Percentiles rank a stretch among this genome's conserved stretches.
These are phyloP conservation scores for Kalaharituber pfeilii DNA, from an alignment of 2,329 filamentous ascomycete species.

Conservation along the genomic window DNA sequence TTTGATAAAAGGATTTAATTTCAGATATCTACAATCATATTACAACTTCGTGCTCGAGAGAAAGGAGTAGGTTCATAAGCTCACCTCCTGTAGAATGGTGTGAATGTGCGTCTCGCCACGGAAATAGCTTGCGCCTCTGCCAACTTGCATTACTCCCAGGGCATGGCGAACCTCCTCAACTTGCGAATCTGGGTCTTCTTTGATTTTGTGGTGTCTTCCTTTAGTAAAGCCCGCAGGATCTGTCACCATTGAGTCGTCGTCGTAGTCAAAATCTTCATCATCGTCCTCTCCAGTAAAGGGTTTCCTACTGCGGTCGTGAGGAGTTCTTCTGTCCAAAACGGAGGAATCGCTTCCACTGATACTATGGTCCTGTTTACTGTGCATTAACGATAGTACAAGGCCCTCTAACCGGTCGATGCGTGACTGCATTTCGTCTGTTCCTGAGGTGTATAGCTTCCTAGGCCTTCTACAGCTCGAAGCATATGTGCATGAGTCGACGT, in stretches of 20 bases:
- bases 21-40: slow-evolving; percentile 49
- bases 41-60: slow-evolving; percentile 4
- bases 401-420: slow-evolving; percentile 90
- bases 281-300: slow-evolving; percentile 21
- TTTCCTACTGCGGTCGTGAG: slow-evolving; percentile 24
- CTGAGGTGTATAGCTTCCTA: slow-evolving; percentile 15
- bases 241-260: slow-evolving; percentile 31
- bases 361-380: slow-evolving; percentile 38
- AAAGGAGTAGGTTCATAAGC: too few relatives aligned
- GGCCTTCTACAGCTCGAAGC: slow-evolving; percentile 25
- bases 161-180: slow-evolving; percentile 44
- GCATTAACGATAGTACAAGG: slow-evolving; percentile 84
- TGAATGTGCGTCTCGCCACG: slow-evolving; percentile 74
- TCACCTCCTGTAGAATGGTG: slow-evolving; percentile 51
- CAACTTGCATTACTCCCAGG: slow-evolving; percentile 71
- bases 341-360: slow-evolving; percentile 27
- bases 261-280: slow-evolving; percentile 38
- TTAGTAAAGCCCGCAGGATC: slow-evolving; percentile 25
- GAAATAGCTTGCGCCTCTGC: slow-evolving; percentile 56
- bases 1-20: slow-evolving; percentile 76
- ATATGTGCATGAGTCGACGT: slow-evolving; percentile 69
- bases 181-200: slow-evolving; percentile 35
- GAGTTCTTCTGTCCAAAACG: slow-evolving; percentile 7
- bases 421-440: slow-evolving; percentile 92
- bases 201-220: slow-evolving; percentile 34